Evolutionary conservation across 2,329 filamentous ascomycete genomes (phyloP).

Genomic region (Calonectria ilicicola): DNA sequence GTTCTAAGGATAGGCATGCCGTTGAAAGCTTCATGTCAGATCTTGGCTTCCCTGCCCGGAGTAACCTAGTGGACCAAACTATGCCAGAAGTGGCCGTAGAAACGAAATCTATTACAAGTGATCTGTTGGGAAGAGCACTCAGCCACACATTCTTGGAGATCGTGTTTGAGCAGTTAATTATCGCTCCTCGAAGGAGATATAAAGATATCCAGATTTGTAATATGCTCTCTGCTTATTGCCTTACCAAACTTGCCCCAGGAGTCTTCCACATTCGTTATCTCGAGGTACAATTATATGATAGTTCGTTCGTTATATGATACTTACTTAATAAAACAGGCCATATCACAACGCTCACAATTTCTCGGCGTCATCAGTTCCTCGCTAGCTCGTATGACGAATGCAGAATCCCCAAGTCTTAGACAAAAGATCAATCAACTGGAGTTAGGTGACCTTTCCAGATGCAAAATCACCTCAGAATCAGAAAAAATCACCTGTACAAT

Average conservation of each 20-base stretch:
- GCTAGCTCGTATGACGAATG: constrained; percentile 47
- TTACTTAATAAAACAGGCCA: constrained; percentile 34
- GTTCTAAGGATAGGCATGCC: constrained; percentile 39
- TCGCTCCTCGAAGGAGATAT: constrained; percentile 38
- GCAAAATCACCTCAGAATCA: background rate
- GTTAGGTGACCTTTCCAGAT: background rate
- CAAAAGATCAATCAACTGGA: constrained; percentile 39
- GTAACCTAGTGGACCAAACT: background rate
- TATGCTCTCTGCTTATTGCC: constrained; percentile 31
- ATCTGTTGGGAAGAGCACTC: constrained; percentile 20
- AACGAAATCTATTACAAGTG: background rate
- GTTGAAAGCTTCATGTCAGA: constrained; percentile 45
- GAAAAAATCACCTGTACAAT: constrained; percentile 15
- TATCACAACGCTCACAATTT: constrained; percentile 42
- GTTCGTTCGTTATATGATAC: background rate
- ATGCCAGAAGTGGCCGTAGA: background rate
- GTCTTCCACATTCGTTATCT: constrained; percentile 53
- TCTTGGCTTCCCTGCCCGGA: constrained; percentile 28
- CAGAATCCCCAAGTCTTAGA: constrained; percentile 50
- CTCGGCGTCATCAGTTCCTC: constrained; percentile 46
- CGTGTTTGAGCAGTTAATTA: constrained; percentile 42
- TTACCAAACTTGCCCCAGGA: constrained; percentile 47
- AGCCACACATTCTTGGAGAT: constrained; percentile 29
- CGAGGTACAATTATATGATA: constrained; percentile 38
- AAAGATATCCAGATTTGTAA: constrained; percentile 35